phyloP scores from a whole-genome alignment of 805 yeast genomes.

The Candida tammaniensis region DNA sequence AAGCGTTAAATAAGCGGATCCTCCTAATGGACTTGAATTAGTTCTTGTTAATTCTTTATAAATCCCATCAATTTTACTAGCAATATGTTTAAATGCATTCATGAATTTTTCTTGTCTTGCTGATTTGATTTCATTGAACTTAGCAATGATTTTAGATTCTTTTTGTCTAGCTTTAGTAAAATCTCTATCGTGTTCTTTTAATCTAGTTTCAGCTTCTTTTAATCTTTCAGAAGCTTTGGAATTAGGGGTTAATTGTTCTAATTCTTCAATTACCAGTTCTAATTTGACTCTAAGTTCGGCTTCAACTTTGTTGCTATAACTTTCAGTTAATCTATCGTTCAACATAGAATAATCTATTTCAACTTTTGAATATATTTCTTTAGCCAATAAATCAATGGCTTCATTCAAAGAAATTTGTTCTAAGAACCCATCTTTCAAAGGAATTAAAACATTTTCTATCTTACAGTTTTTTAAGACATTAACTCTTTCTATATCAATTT shows the following conservation, averaged over 20 bases:
- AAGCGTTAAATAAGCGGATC: conserved; percentile 84
- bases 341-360: conserved; percentile 54
- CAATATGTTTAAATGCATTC: conserved; percentile 73
- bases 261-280: conserved; percentile 36
- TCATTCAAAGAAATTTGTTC: conserved; percentile 62
- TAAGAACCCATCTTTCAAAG: conserved; percentile 58
- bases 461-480: conserved; percentile 69
- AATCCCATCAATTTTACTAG: conserved; percentile 66
- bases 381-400: conserved; percentile 35
- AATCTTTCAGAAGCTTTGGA: conserved; percentile 76
- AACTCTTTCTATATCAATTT: conserved; percentile 52
- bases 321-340: conserved; percentile 41
- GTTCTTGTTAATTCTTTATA: conserved; percentile 85
- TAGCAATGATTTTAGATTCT: conserved; percentile 53
- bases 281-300: conserved; percentile 30
- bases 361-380: conserved; percentile 41
- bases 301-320: conserved; percentile 36
- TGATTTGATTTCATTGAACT: conserved; percentile 58
- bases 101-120: conserved; percentile 63
- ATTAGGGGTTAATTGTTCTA: conserved; percentile 68
- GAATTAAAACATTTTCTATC: conserved; percentile 64
- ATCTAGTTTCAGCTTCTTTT: conserved; percentile 59
- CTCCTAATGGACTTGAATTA: conserved; percentile 73
- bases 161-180: conserved; percentile 57
- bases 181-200: conserved; percentile 62